phyloP scores from a whole-genome alignment of 345 rosid species.

The Populus nigra region DNA sequence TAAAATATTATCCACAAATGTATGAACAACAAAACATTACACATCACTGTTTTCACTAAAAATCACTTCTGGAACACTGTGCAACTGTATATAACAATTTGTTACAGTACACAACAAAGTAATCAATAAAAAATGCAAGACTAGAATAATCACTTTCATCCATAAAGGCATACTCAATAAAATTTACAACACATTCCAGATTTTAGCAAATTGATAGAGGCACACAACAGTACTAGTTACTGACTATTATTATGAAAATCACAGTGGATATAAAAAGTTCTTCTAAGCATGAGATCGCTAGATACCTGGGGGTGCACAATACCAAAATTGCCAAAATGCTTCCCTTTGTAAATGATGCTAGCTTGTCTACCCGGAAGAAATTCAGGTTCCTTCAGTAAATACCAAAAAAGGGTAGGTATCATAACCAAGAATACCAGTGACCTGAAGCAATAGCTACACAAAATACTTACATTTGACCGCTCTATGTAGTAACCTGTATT shows the following conservation, averaged over 20 bases:
- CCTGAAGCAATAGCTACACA: not conserved
- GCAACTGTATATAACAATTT: not conserved
- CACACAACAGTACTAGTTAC: not conserved
- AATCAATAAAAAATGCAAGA: not conserved
- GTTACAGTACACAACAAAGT: not conserved
- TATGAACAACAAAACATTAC: not conserved
- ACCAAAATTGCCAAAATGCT: slow-evolving; percentile 67
- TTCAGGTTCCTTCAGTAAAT: slow-evolving; percentile 63
- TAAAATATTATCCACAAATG: not conserved
- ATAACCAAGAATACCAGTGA: not conserved
- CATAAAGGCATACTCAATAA: not conserved
- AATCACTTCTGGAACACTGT: not conserved
- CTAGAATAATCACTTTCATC: not conserved
- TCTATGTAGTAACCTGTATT: slow-evolving; percentile 58
- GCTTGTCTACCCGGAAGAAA: slow-evolving; percentile 84
- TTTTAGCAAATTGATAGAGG: not conserved
- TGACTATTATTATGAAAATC: not conserved
- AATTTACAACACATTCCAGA: not conserved
- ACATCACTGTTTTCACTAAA: not conserved
- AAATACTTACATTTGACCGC: slow-evolving; percentile 58
- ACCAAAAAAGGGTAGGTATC: not conserved
- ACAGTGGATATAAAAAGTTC: not conserved
- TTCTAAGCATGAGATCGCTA: not conserved
- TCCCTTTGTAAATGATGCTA: slow-evolving; percentile 69
- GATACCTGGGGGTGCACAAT: slow-evolving; percentile 83